Evolutionary conservation across 352 stramenopile species (phyloP), one percentile per base, ranked within the genome.

Genomic region (Phytopythium boreale): DNA sequence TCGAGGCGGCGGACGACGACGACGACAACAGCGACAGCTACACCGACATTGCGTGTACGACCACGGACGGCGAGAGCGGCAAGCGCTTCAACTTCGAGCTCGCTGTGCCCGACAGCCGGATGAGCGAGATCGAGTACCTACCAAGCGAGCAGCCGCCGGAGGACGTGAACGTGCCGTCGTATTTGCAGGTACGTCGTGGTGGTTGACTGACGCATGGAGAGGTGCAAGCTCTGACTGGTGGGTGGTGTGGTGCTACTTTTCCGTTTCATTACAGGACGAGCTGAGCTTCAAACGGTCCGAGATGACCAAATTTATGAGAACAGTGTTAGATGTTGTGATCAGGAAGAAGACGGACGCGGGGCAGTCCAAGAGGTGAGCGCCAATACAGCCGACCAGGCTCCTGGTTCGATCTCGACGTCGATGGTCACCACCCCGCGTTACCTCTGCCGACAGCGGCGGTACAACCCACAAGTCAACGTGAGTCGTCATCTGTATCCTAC

Each of bases 221-320:
- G 51, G 53, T n/a, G 60, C 47, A 36, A 56, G 34, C 46, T 55
- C 49, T 50, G 43, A 12, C 49, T n/a, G n/a, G n/a, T n/a, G n/a
- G 39, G 34, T 2, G 34, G 11, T 56, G 17, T 1, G 39, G 47
- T n/a, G n/a, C n/a, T n/a, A n/a, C n/a, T 44, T 57, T 29, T 55
- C 36, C 59, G 11, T 4, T 46, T 34, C 15, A 34, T 41, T 17
- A 12, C 39, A 93, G 77, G 83, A 95, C 37, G 87, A 95, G 60
- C 66, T 95, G 59, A 92, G 76, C 49, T 95, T 95, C 71, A 88
- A 79, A 62, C 79, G 84, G 41, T 76, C 76, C 44, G 83, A 95
- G 67, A 82, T 93, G 72, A 92, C 83, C 60, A 89, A 90, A 53
- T 95, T 95, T 65, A 90, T 92, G 77, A 80, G 82, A 49, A 89